A percentile compares a stretch with the other conserved stretches of the same genome.
Evolutionary conservation across 257 asterid species (phyloP).

Genomic region (Penstemon davidsonii): DNA sequence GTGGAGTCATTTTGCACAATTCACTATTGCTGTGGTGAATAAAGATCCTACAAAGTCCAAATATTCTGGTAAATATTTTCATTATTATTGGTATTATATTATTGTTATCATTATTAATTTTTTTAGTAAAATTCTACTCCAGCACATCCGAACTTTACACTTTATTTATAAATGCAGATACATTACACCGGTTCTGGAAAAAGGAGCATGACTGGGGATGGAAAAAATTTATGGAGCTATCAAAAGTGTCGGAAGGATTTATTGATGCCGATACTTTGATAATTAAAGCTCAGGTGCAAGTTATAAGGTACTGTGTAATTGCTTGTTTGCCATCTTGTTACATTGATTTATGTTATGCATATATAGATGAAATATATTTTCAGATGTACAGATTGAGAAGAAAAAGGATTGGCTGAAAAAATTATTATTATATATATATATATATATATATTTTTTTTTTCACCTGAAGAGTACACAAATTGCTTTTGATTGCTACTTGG

Average conservation of each 20-base stretch:
- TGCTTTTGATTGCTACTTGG: too few species aligned
- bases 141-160: conserved; percentile 4
- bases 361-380: not conserved
- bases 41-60: conserved; percentile 93
- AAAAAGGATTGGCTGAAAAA: not conserved
- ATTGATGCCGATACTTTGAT: conserved; percentile 81
- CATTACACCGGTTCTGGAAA: conserved; percentile 90
- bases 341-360: not conserved
- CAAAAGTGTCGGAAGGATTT: conserved; percentile 84
- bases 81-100: not conserved
- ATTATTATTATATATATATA: too few species aligned
- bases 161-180: conserved; percentile 53
- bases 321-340: not conserved
- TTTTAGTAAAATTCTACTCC: not conserved
- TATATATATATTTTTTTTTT: not conserved
- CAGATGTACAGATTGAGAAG: not conserved
- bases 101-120: too few species aligned
- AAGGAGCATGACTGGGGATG: conserved; percentile 99
- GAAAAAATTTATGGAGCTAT: conserved; percentile 98
- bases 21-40: conserved; percentile 92
- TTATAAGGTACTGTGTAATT: conserved; percentile 57
- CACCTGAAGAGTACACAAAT: too few species aligned
- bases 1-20: conserved; percentile 97
- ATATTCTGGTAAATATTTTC: conserved; percentile 62
- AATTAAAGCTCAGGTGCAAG: conserved; percentile 96